Conservation (phyloP, 2,329 filamentous ascomycete genomes). For the Ceratocystis alfenasii region DNA sequence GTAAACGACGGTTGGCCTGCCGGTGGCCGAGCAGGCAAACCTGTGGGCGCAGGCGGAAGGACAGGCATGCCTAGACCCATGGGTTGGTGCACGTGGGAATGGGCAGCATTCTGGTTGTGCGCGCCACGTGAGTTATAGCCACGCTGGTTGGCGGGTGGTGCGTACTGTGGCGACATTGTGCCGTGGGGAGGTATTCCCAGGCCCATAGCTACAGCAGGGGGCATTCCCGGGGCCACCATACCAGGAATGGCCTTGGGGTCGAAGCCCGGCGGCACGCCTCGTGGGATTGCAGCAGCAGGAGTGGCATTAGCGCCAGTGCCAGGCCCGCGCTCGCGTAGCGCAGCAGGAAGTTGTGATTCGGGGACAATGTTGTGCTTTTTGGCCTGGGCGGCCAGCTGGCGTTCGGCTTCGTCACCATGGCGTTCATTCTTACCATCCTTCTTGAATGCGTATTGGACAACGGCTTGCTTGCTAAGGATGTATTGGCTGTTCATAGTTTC, state of each 20-base stretch:
- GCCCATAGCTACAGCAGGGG: conserved; percentile 28
- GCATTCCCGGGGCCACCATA: conserved; percentile 14
- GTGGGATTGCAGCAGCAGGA: conserved; percentile 24
- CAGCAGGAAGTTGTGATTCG: conserved; percentile 62
- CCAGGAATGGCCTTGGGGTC: conserved; percentile 28
- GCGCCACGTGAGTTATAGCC: conserved; percentile 8
- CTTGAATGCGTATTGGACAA: conserved; percentile 97
- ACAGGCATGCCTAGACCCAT: conserved; percentile 24
- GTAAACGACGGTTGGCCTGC: conserved; percentile 37
- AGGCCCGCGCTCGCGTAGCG: conserved; percentile 43
- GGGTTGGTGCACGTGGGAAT: conserved; percentile 22
- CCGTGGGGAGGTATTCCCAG: conserved; percentile 29
- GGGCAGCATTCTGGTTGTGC: conserved; percentile 10
- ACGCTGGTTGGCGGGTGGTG: conserved; percentile 2
- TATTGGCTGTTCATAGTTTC: conserved; percentile 92
- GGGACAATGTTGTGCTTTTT: conserved; percentile 89
- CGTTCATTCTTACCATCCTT: conserved; percentile 96
- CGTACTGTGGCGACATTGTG: neutral
- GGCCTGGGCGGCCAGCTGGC: conserved; percentile 80
- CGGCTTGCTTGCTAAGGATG: conserved; percentile 91
- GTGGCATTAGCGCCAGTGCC: conserved; percentile 24
- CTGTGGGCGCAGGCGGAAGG: conserved; percentile 39
- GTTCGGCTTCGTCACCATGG: conserved; percentile 87
- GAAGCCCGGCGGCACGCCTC: conserved; percentile 28
- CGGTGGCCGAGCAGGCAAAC: conserved; percentile 36